phyloP scores from a whole-genome alignment of 495 filamentous ascomycete species.

The Stereocaulon alpinum region DNA sequence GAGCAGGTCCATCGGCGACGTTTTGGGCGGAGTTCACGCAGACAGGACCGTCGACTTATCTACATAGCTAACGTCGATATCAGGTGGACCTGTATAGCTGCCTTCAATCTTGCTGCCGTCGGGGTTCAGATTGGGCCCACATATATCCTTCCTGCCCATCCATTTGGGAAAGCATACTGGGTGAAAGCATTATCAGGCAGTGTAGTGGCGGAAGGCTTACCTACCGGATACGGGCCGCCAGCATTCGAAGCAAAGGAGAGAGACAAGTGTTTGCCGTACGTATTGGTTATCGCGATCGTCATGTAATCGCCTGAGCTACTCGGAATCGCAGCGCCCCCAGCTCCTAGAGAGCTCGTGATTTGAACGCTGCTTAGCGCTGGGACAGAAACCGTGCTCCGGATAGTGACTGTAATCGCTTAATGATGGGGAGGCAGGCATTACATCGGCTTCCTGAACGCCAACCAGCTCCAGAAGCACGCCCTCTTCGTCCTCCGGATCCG shows the following conservation, averaged over 20 bases:
- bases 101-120: slow-evolving; percentile 12
- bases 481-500: no score
- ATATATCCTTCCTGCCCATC: slow-evolving; percentile 13
- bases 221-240: background rate
- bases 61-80: slow-evolving; percentile 15
- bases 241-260: slow-evolving; percentile 10
- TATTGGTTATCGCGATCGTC: slow-evolving; percentile 2
- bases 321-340: background rate
- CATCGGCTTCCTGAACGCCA: no score
- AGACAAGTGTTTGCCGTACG: background rate
- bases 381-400: background rate
- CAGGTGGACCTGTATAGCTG: slow-evolving; percentile 9
- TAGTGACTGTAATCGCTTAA: background rate
- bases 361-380: background rate
- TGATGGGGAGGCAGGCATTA: no score
- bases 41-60: slow-evolving; percentile 16
- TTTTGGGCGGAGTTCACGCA: slow-evolving; percentile 18
- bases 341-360: background rate
- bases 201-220: slow-evolving; percentile 4
- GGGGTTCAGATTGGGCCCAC: no score
- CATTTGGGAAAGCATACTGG: slow-evolving; percentile 9
- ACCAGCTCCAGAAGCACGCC: no score
- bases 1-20: slow-evolving; percentile 11
- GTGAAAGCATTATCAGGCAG: slow-evolving; percentile 6
- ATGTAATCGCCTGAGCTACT: background rate